phyloP scores from a whole-genome alignment of 164 flowering plant genomes.

The Taxillus chinensis region DNA sequence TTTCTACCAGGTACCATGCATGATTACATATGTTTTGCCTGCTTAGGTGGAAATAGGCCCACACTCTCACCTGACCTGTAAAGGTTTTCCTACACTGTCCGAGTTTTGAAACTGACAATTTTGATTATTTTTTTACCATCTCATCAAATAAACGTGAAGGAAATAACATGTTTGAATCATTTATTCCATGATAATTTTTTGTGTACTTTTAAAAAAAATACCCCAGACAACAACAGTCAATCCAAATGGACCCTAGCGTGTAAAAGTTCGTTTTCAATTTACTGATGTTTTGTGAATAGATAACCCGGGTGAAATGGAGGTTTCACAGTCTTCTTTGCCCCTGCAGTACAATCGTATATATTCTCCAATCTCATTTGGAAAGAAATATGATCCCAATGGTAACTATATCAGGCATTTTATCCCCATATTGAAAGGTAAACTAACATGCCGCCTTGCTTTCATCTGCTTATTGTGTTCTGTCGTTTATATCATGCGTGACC shows the following conservation, averaged over 20 bases:
- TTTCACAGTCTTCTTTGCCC: background rate
- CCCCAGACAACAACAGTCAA: no score
- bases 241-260: no score
- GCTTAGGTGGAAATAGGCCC: no score
- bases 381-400: conserved; percentile 88
- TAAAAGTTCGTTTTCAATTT: background rate
- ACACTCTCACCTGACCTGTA: no score
- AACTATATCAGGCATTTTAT: conserved; percentile 71
- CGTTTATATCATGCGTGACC: conserved; percentile 1
- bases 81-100: no score
- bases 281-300: background rate
- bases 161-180: no score
- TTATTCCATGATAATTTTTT: no score
- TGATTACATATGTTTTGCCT: no score
- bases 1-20: conserved; percentile 69
- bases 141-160: no score
- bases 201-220: no score
- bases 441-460: conserved; percentile 1
- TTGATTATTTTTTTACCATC: no score
- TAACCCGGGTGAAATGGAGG: background rate
- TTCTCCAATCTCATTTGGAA: conserved; percentile 85
- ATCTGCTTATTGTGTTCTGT: background rate
- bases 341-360: conserved; percentile 81
- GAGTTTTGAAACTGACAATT: no score
- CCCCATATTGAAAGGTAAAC: conserved; percentile 66